These are phyloP conservation scores for Arthrobotrys musiformis DNA, from an alignment of 2,329 filamentous ascomycete genomes.

Conservation along the genomic window DNA sequence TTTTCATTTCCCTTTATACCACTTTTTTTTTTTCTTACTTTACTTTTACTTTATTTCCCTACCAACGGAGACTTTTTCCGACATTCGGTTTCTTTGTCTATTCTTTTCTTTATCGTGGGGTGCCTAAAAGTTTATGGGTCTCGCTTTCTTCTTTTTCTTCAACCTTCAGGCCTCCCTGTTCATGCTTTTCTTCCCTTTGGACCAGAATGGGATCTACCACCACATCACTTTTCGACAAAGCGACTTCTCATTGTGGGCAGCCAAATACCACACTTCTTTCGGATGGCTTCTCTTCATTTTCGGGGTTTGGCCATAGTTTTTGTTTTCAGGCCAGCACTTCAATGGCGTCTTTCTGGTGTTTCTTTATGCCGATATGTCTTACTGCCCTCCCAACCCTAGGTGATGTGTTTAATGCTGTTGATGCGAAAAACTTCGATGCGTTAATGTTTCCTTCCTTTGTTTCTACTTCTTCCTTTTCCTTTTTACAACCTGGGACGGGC, in stretches of 20 bases:
- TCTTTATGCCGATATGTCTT: constrained; percentile 28
- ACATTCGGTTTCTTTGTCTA: constrained; percentile 8
- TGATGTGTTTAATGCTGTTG: constrained; percentile 36
- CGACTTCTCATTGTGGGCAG: constrained; percentile 12
- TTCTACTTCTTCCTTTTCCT: neutral
- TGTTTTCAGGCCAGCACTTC: constrained; percentile 24
- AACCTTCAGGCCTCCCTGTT: neutral
- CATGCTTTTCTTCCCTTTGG: constrained; percentile 10
- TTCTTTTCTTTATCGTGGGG: constrained; percentile 19
- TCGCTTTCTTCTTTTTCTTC: constrained; percentile 15
- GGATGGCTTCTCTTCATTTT: constrained; percentile 23
- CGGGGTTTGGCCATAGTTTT: constrained; percentile 18
- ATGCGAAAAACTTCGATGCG: constrained; percentile 34
- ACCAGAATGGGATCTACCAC: constrained; percentile 35
- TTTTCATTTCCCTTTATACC: constrained; percentile 16
- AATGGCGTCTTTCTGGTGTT: constrained; percentile 50
- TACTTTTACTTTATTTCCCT: neutral
- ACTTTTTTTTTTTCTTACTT: constrained; percentile 15
- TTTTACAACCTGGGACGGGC: constrained; percentile 20
- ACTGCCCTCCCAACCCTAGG: constrained; percentile 7
- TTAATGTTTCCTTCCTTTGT: constrained; percentile 17
- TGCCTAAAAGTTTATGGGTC: constrained; percentile 37
- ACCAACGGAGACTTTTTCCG: neutral
- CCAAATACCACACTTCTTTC: constrained; percentile 1
- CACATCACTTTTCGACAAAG: constrained; percentile 14